These are phyloP conservation scores for Rosa persica DNA, from an alignment of 306 rosid species.

Conservation along the genomic window DNA sequence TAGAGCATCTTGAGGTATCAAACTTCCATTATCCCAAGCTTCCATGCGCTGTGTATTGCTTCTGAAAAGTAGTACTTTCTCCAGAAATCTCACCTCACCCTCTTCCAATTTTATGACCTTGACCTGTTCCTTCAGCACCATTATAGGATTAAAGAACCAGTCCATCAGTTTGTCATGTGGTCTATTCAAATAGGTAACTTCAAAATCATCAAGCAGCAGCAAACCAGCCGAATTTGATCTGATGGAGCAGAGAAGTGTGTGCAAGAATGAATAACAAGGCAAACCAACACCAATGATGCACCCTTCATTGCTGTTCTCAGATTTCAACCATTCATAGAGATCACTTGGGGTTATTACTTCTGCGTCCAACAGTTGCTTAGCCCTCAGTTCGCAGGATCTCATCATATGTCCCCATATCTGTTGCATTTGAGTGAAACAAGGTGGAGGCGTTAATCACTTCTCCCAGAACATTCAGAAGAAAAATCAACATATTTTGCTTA, in stretches of 20 bases:
- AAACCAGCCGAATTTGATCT: constrained; percentile 65
- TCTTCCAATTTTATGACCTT: constrained; percentile 59
- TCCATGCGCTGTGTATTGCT: constrained; percentile 46
- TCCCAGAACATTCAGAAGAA: background rate
- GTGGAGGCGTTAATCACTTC: background rate
- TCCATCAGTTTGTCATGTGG: constrained; percentile 79
- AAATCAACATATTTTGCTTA: background rate
- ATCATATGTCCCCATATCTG: constrained; percentile 79
- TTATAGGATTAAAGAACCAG: constrained; percentile 82
- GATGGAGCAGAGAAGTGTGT: constrained; percentile 61
- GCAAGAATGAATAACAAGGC: constrained; percentile 74
- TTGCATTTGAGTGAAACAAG: constrained; percentile 15
- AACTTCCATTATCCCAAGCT: constrained; percentile 60
- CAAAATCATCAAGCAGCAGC: constrained; percentile 57
- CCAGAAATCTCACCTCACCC: constrained; percentile 62
- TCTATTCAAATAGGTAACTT: constrained; percentile 61
- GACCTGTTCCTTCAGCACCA: constrained; percentile 84
- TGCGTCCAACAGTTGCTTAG: constrained; percentile 69
- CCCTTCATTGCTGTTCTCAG: constrained; percentile 47
- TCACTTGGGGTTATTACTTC: constrained; percentile 47
- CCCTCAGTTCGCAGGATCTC: constrained; percentile 64
- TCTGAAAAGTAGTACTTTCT: constrained; percentile 69
- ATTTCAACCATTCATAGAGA: constrained; percentile 60
- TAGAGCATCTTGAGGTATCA: constrained; percentile 46
- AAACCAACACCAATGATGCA: constrained; percentile 58